Base-by-base conservation (phyloP, 139 green algal genomes). In the Ettlia oleoabundans region DNA sequence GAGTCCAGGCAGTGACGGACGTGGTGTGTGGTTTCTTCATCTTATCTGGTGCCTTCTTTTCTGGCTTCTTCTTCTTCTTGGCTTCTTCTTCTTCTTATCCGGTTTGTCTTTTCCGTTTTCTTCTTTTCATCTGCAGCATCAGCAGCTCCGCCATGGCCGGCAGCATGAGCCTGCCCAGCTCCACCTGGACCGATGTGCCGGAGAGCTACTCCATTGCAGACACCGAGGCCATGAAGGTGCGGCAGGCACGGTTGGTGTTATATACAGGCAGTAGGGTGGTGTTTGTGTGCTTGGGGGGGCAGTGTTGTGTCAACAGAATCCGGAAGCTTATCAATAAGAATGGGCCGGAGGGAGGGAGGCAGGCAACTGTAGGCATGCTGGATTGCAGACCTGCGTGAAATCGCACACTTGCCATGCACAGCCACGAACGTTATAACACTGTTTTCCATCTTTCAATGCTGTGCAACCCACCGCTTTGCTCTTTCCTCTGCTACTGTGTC, bases 111-210 rank as follows among this genome's bases (percentile, higher is more conserved):
- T 15, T 15, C 47, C 15, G 47, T 15, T 15, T 15, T 24, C 47
- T 15, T 15, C 47, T 15, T 58, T 15, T 58, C 18, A 15, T 32
- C 30, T 65, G 55, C 55, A 65, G 55, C 21, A 22, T 65, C 18
- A 32, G 18, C 21, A 65, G 55, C 55, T 32, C 28, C 55, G 55
- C 55, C 55, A 65, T 65, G 55, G 55, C 55, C 18, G 55, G 55
- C 55, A 65, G 55, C 55, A 65, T 65, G 55, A 65, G 55, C n/a
- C n/a, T n/a, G n/a, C n/a, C n/a, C n/a, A n/a, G n/a, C n/a, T n/a
- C n/a, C n/a, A n/a, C n/a, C 55, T 65, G 55, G 55, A 65, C 55
- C 21, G 55, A 65, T 65, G 55, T 65, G 55, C 55, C 55, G 9
- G 28, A 15, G 18, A 65, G 18, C 21, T 65, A 65, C 55, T 65